Percentiles rank a stretch among this genome's conserved stretches.
phyloP scores from a whole-genome alignment of 129 eudicot genomes.

The Flaveria trinervia region DNA sequence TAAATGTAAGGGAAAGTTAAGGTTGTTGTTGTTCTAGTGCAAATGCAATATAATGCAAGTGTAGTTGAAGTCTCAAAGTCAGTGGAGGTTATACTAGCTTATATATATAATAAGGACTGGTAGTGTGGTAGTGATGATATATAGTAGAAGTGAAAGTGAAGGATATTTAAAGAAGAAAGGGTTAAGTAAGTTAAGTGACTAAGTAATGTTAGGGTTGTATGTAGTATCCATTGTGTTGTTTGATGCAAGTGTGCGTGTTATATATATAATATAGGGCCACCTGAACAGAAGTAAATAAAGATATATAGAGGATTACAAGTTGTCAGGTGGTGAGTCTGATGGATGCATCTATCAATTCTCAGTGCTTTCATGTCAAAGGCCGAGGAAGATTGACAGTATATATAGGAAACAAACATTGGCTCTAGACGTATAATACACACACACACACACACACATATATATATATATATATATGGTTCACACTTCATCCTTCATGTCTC shows the following conservation, averaged over 20 bases:
- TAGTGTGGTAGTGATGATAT: no score
- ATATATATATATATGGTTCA: conserved; percentile 13
- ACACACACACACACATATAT: no score
- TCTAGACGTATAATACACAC: not conserved
- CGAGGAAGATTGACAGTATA: conserved; percentile 41
- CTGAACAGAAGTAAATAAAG: conserved; percentile 50
- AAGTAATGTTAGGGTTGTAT: conserved; percentile 27
- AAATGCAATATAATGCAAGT: conserved; percentile 8
- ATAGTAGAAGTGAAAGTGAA: conserved; percentile 11
- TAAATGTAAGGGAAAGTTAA: conserved; percentile 47
- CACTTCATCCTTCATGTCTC: not conserved
- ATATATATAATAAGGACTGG: conserved; percentile 21
- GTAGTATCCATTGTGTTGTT: conserved; percentile 21
- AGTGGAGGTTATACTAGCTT: conserved; percentile 54
- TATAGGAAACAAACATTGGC: not conserved
- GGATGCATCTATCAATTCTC: conserved; percentile 89
- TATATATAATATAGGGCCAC: conserved; percentile 21
- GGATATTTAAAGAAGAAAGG: not conserved
- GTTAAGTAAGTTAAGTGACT: no score
- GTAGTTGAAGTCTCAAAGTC: conserved; percentile 42
- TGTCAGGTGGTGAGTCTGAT: conserved; percentile 21
- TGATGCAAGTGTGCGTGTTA: conserved; percentile 22
- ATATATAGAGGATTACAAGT: conserved; percentile 36
- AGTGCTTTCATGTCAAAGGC: conserved; percentile 70
- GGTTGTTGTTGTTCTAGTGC: conserved; percentile 30